Conservation (phyloP, 2,329 filamentous ascomycete species). For the Cordyceps sp. region DNA sequence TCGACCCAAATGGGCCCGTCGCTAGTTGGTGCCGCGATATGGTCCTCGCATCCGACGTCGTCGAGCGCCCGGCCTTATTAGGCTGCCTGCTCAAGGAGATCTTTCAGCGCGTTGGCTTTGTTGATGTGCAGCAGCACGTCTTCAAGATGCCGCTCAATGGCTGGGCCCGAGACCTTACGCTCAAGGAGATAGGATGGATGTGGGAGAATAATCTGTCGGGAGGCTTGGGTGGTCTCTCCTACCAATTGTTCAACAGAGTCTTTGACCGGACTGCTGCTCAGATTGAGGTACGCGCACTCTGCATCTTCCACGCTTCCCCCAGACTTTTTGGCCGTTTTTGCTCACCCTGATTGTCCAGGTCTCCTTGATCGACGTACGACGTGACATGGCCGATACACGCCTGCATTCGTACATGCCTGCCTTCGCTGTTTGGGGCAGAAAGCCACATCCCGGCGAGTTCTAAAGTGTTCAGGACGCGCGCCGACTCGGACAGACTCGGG, state of each 20-base stretch:
- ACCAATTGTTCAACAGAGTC: conserved; percentile 22
- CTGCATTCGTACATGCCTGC: conserved; percentile 32
- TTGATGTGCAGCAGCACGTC: conserved; percentile 32
- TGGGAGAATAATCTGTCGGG: conserved; percentile 26
- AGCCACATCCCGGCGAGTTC: conserved; percentile 17
- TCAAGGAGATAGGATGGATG: conserved; percentile 25
- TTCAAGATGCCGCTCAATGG: conserved; percentile 37
- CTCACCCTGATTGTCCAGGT: conserved; percentile 19
- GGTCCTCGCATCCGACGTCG: conserved; percentile 17
- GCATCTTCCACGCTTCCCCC: too few species aligned
- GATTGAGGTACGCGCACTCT: conserved; percentile 32
- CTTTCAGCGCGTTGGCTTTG: conserved; percentile 33
- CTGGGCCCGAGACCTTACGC: conserved; percentile 30
- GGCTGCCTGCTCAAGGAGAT: conserved; percentile 17
- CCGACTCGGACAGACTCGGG: neutral
- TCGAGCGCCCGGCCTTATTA: conserved; percentile 21
- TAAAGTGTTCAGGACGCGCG: too few species aligned
- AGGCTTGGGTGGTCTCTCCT: conserved; percentile 27
- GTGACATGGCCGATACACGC: conserved; percentile 25
- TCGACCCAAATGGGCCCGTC: conserved; percentile 20
- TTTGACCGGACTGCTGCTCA: conserved; percentile 24
- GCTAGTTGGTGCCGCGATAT: conserved; percentile 23
- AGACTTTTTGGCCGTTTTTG: too few species aligned
- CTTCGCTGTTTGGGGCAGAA: conserved; percentile 34
- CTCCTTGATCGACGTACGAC: conserved; percentile 29